Base-by-base conservation (phyloP, 2,329 filamentous ascomycete species). In the Colletotrichum simmondsii region DNA sequence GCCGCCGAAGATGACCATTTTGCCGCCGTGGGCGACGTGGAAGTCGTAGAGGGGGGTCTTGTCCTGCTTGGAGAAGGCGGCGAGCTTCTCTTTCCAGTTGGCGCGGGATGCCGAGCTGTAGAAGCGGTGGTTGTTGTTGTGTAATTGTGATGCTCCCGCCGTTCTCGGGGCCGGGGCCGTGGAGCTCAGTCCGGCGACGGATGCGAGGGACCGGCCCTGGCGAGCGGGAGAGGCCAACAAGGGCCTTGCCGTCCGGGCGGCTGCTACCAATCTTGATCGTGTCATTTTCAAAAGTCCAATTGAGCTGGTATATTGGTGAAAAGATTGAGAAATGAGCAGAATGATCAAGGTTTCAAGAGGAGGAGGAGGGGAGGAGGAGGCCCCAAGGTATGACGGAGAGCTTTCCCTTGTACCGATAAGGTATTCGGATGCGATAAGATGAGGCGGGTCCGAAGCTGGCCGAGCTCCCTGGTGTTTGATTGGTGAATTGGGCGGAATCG, bases 1-100 rank as follows among this genome's bases (percentile, higher is more conserved):
- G 76, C 95, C 95, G 75, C 94, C 96, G 84, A 98, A 99, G n/a
- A 95, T 94, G 62, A 98, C 96, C 91, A 98, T 97, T 85, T 97
- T 98, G 76, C 90, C 97, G 77, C 94, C 94, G 80, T 94, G 87
- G 71, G 90, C 88, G 74, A 95, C 79, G 82, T 97, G 94, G 26
- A 97, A 86, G 78, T 95, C 92, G 82, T 96, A 93, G 26, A 98
- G 87, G 32, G 92, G 91, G 3, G 94, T 97, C 83, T 88, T 92
- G 78, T 82, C 85, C 75, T 89, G 85, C 24, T 81, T 79, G 7
- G 74, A 75, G 19, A 78, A 74, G 37, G 77, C 74, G 30, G 77
- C 76, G 28, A 75, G 63, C 66, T 70, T 69, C 37, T 74, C 65
- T n/a, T 68, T 74, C 74, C 74, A 75, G 53, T 72, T 68, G 26